Evolutionary conservation across 352 stramenopile genomes (phyloP), one percentile per base, ranked within the genome.

Genomic region (Phytophthora niederhauseri): DNA sequence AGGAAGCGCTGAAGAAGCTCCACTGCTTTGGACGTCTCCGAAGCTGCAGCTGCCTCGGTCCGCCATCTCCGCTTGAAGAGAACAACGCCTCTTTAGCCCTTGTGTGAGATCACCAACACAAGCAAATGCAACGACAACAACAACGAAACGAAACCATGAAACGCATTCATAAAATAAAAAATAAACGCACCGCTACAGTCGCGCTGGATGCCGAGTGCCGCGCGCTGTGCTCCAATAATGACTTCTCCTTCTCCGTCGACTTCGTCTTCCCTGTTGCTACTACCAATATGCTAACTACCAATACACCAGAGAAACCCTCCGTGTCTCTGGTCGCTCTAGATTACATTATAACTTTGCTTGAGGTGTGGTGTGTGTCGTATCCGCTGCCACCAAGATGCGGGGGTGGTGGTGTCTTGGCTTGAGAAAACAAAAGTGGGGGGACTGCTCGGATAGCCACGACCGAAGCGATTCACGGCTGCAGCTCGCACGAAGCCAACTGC

Each of bases 261-360:
- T 66, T 72, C 53, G 49, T 64, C 51, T 68, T 70, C 54, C 61
- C 64, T 69, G 45, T 67, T 66, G 55, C 56, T 74, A 58, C 64
- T 66, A 65, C 67, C 48, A 57, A 68, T 66, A 57, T 70, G 58
- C 62, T 75, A 76, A 53, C 68, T 79, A 73, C 72, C 68, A 70
- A 73, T 75, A 76, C 68, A 78, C 68, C 60, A 68, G 51, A 70
- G 59, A 70, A 19, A 20, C 43, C 68, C 64, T 68, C 60, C 50
- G 24, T 63, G 64, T 73, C 68, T 76, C 68, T 74, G 63, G 64
- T 71, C 59, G 61, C 64, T 76, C 58, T 79, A 79, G 68, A 76
- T 79, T 79, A 79, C 72, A 79, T 68, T 73, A 74, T 71, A 19
- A 76, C 65, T 78, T 70, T 70, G 54, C 68, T 71, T 68, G 51